Evolutionary conservation across 495 filamentous ascomycete species (phyloP), one percentile per base, ranked within the genome.

Genomic region (Penicillium cosmopolitanum): DNA sequence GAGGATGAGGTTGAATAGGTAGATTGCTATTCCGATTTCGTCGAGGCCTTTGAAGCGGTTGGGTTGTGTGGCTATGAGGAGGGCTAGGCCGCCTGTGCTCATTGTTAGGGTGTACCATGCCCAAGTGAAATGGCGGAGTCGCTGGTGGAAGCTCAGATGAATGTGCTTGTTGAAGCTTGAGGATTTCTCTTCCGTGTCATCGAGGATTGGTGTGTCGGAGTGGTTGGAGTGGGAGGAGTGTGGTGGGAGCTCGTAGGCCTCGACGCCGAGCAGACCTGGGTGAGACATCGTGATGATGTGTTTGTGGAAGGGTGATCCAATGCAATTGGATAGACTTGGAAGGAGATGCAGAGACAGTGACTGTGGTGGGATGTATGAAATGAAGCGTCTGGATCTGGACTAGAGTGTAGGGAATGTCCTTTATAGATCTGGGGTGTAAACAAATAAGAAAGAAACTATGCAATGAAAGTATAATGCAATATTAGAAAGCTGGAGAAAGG

Each of bases 81-180:
- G 76, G 21, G 88, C 83, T 11, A 90, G 70, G 10, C 87, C 87
- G 11, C 85, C 85, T 2, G 84, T 87, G 38, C 85, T 83, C 86
- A 90, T 89, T 16, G 83, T 86, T 16, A 86, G 67, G 11, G 85
- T 88, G 68, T 86, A 91, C 82, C 86, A 89, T 23, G 86, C 86
- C 83, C 85, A 89, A n/a, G 87, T 90, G 65, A 89, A 88, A 62
- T 89, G 87, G 54, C 82, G 76, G 4, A 89, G 71, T 5, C 87
- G 77, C 55, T 80, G 74, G 9, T 72, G 66, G 35, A 82, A 55
- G 50, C 28, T n/a, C 13, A 76, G 12, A 7, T 28, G 60, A 16
- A 46, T 31, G 18, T 54, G 59, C 15, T 68, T 69, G 28, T 66
- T 31, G 28, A 31, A 31, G 28, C 8, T 9, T 6, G 28, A 40